Evolutionary conservation across 1,284 basidiomycete species (phyloP).

Genomic region (Ganoderma meredithae): DNA sequence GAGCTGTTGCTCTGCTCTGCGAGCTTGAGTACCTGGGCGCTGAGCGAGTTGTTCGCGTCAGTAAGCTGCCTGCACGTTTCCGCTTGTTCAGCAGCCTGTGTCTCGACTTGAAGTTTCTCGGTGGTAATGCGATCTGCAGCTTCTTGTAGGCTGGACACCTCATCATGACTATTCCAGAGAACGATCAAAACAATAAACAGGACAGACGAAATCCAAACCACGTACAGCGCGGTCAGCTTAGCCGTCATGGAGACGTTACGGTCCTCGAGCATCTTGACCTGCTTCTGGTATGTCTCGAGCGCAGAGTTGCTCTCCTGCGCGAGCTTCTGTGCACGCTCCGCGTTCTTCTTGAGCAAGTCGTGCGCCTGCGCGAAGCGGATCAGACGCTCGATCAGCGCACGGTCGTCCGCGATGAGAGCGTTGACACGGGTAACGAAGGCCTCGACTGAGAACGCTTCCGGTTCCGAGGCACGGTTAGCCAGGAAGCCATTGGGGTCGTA

Average conservation of each 20-base stretch:
- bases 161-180: constrained; percentile 63
- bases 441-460: constrained; percentile 66
- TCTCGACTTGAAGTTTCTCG: constrained; percentile 76
- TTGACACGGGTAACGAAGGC: constrained; percentile 80
- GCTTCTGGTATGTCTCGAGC: constrained; percentile 88
- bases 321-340: constrained; percentile 87
- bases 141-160: constrained; percentile 69
- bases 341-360: constrained; percentile 89
- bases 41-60: constrained; percentile 80
- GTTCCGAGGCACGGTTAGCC: constrained; percentile 39
- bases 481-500: constrained; percentile 58
- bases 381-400: constrained; percentile 81
- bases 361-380: constrained; percentile 87
- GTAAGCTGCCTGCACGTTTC: constrained; percentile 75
- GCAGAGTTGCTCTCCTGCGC: constrained; percentile 81
- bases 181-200: background rate
- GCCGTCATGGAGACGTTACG: constrained; percentile 63
- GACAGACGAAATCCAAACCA: constrained; percentile 26
- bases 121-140: constrained; percentile 63
- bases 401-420: constrained; percentile 82
- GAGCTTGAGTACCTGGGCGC: constrained; percentile 72
- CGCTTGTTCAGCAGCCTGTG: constrained; percentile 72
- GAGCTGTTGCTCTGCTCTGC: constrained; percentile 78
- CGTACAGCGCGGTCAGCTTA: constrained; percentile 64
- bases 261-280: constrained; percentile 82